Conservation (phyloP, 768 basidiomycete genomes). For the Calocybe indica region DNA sequence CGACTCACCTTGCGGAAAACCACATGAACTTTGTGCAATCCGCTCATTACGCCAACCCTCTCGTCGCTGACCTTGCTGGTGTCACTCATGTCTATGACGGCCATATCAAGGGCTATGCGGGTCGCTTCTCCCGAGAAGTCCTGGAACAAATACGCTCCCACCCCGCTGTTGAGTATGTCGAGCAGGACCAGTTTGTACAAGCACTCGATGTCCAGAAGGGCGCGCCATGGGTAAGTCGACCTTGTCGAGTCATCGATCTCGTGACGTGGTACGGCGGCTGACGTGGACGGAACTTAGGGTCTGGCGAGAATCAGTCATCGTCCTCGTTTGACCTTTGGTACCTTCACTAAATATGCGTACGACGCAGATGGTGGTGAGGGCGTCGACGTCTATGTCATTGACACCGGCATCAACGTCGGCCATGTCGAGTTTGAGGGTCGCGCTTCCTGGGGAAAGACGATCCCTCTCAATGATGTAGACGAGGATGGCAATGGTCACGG, state of each 20-base stretch:
- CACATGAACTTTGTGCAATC: conserved; percentile 75
- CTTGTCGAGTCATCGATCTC: not conserved
- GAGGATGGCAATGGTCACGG: conserved; percentile 96
- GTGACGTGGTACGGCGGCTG: conserved; percentile 7
- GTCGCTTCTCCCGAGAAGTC: conserved; percentile 63
- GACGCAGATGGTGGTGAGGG: conserved; percentile 75
- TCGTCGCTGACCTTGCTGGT: conserved; percentile 46
- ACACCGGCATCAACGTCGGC: conserved; percentile 83
- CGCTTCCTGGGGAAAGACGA: conserved; percentile 89
- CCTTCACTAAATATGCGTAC: conserved; percentile 81
- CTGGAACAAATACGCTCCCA: conserved; percentile 71
- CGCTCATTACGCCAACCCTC: conserved; percentile 50
- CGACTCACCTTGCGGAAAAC: conserved; percentile 53
- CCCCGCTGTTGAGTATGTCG: conserved; percentile 91
- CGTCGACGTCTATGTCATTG: conserved; percentile 86
- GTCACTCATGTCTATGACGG: conserved; percentile 74
- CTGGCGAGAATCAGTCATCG: conserved; percentile 94
- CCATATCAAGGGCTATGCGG: conserved; percentile 75
- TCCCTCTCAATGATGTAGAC: conserved; percentile 79
- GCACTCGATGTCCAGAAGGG: conserved; percentile 61
- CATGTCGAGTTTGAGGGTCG: conserved; percentile 89
- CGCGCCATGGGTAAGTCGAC: conserved; percentile 78
- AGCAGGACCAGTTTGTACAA: conserved; percentile 90
- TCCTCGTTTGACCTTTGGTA: conserved; percentile 62
- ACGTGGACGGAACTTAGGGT: conserved; percentile 50